Base-by-base conservation (phyloP, 164 flowering plant species). In the Litsea cubeba region DNA sequence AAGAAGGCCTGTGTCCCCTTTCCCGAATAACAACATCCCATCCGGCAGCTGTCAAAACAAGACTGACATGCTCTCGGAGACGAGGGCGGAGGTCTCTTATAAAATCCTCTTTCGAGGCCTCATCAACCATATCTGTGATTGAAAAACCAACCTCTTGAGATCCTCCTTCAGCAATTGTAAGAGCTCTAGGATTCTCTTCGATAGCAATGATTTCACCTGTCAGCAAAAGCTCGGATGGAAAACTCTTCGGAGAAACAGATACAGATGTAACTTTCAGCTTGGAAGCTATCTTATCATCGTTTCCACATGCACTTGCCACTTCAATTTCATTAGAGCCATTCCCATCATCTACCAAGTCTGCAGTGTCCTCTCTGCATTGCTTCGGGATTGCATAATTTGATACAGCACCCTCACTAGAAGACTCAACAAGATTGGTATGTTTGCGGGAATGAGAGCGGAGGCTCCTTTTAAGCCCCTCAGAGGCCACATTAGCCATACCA, bases 161-260 rank as follows among this genome's bases (percentile, higher is more conserved):
- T 74, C 79, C 83, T 80, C 68, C 69, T 82, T 79, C 35, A 51
- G 78, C 74, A 58, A 71, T 58, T 71, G 73, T 62, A 69, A 30
- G 32, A 30, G 80, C 69, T 71, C 67, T 82, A 72, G 23, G 57
- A 54, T 78, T 75, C 76, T 75, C 81, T 24, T 62, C 69, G 25
- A 65, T 64, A 54, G 77, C 65, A 50, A 28, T 70, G 40, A 70
- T 46, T 76, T 60, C 79, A 72, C 79, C 60, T n/a, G 85, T 75
- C 77, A 67, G 76, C 76, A 84, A 75, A 76, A 79, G 72, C 67
- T 81, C 78, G 1, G 84, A 75, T 15, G 78, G 83, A 82, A 72
- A 69, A 76, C 89, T 86, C 77, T 91, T 92, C 81, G 86, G 85
- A 58, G 91, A 87, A 83, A 80, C 83, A 69, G 87, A 88, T 62